A percentile compares a stretch with the other conserved stretches of the same genome.
Evolutionary conservation across 495 filamentous ascomycete species (phyloP).

Genomic region (Sabuloglossum arenarium): DNA sequence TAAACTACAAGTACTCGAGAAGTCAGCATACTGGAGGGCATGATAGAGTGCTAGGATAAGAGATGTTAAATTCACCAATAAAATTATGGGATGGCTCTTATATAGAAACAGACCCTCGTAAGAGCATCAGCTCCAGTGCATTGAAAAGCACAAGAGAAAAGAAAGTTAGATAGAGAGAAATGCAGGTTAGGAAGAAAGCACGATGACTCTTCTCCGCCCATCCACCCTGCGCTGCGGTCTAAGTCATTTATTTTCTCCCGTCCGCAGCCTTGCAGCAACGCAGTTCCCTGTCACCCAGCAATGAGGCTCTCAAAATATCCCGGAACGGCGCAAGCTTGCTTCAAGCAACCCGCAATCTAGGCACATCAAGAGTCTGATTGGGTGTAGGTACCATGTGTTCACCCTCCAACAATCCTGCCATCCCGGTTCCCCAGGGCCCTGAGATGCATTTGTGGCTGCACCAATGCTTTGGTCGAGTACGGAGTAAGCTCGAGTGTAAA

Average conservation of each 20-base stretch:
- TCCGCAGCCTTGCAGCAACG: background rate
- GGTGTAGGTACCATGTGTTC: background rate
- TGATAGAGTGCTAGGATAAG: background rate
- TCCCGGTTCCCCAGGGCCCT: background rate
- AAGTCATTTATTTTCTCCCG: background rate
- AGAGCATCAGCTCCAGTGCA: background rate
- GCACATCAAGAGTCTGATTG: background rate
- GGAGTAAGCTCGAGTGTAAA: background rate
- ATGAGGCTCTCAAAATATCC: background rate
- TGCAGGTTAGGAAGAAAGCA: background rate
- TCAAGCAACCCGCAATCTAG: background rate
- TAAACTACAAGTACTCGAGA: background rate
- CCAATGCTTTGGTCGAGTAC: background rate
- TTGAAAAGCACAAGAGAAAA: background rate
- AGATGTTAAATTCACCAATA: background rate
- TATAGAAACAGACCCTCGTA: background rate
- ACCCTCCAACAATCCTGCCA: background rate
- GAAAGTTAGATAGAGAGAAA: background rate
- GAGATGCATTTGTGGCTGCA: background rate
- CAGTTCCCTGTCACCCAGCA: background rate
- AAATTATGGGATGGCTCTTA: background rate
- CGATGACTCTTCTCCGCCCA: background rate
- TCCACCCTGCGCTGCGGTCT: background rate
- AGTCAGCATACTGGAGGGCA: background rate
- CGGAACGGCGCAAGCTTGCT: background rate